Conservation (phyloP, 2,329 filamentous ascomycete genomes). For the Cordyceps javanica region DNA sequence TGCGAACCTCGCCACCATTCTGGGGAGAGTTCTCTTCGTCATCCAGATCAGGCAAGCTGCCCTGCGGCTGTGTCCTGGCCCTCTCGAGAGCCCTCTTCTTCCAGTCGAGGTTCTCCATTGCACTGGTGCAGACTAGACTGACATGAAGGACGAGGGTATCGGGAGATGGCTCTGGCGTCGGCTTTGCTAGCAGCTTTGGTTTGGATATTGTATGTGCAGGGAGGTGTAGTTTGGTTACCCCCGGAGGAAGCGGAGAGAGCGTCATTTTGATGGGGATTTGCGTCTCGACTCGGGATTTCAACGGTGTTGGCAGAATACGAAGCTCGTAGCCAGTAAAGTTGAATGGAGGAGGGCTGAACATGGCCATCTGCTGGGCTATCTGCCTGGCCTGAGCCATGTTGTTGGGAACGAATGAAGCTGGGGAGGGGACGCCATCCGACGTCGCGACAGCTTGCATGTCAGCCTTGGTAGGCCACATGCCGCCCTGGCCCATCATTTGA, state of each 20-base stretch:
- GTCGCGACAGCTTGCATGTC: slow-evolving; percentile 20
- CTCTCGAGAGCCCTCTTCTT: slow-evolving; percentile 61
- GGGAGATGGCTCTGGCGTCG: slow-evolving; percentile 55
- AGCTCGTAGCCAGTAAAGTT: slow-evolving; percentile 37
- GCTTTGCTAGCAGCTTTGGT: slow-evolving; percentile 79
- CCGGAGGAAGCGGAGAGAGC: slow-evolving; percentile 66
- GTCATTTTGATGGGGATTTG: slow-evolving; percentile 87
- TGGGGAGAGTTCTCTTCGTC: slow-evolving; percentile 67
- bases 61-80: slow-evolving; percentile 36
- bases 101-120: slow-evolving; percentile 69
- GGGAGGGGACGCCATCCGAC: slow-evolving; percentile 20
- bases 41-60: slow-evolving; percentile 32
- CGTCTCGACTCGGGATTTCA: slow-evolving; percentile 91
- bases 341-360: slow-evolving; percentile 21
- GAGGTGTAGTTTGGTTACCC: slow-evolving; percentile 75
- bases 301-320: slow-evolving; percentile 59
- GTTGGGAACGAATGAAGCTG: slow-evolving; percentile 20
- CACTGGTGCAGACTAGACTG: slow-evolving; percentile 84
- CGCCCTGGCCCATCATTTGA: slow-evolving; percentile 23
- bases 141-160: slow-evolving; percentile 77
- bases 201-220: slow-evolving; percentile 91
- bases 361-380: slow-evolving; percentile 26
- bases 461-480: slow-evolving; percentile 31
- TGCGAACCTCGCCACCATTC: slow-evolving; percentile 89
- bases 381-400: slow-evolving; percentile 23